phyloP scores from a whole-genome alignment of 495 filamentous ascomycete genomes.

The Lasiosphaeria hispida region DNA sequence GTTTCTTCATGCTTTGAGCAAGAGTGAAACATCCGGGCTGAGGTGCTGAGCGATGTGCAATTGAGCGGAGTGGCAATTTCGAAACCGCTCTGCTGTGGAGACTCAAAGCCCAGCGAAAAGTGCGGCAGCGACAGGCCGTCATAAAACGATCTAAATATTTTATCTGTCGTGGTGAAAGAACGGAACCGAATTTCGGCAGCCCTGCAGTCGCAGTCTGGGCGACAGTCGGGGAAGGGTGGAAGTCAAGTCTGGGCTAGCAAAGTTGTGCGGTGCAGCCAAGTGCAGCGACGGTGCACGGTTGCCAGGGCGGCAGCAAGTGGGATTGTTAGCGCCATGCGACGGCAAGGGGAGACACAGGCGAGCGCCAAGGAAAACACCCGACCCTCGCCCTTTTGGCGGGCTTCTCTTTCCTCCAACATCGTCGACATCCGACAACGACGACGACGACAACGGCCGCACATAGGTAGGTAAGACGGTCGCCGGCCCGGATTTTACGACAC shows the following conservation, averaged over 20 bases:
- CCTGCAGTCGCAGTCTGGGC: too few relatives aligned
- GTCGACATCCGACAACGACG: conserved; percentile 18
- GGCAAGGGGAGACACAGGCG: conserved; percentile 18
- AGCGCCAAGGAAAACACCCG: conserved; percentile 24
- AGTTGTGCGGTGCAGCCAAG: conserved; percentile 2
- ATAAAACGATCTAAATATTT: too few relatives aligned
- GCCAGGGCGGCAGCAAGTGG: conserved; percentile 17
- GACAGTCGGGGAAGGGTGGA: neutral
- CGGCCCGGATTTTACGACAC: conserved; percentile 6
- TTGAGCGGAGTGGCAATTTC: too few relatives aligned
- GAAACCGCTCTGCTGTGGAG: too few relatives aligned
- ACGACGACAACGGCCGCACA: conserved; percentile 19
- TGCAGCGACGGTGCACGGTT: conserved; percentile 21
- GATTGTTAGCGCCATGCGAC: conserved; percentile 26
- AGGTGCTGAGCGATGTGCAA: too few relatives aligned
- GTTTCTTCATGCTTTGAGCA: neutral
- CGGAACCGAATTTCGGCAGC: neutral
- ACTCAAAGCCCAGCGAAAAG: too few relatives aligned
- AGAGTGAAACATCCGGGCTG: too few relatives aligned
- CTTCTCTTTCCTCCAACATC: conserved; percentile 16
- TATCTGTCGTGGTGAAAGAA: too few relatives aligned
- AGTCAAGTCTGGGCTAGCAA: neutral
- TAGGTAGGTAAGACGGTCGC: conserved; percentile 23
- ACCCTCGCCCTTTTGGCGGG: conserved; percentile 8
- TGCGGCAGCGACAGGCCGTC: too few relatives aligned